A percentile compares a stretch with the other conserved stretches of the same genome.
Evolutionary conservation across 2,329 filamentous ascomycete species (phyloP).

Genomic region (Fusarium pseudocircinatum): DNA sequence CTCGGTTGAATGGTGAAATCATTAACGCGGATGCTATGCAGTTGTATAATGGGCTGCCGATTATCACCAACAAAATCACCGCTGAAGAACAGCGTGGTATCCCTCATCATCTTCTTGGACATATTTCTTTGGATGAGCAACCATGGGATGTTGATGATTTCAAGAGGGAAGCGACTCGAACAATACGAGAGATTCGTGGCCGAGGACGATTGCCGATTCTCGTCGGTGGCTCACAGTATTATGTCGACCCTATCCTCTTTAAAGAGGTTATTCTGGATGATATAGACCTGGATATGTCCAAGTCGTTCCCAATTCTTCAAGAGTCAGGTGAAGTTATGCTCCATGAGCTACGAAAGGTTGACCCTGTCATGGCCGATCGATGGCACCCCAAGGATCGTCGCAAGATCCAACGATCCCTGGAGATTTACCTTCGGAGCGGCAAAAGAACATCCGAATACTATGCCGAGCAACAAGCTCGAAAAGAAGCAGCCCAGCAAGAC

Average conservation of each 20-base stretch:
- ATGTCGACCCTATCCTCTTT: slow-evolving; percentile 89
- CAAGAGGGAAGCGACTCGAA: slow-evolving; percentile 71
- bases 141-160: slow-evolving; percentile 88
- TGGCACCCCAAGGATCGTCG: slow-evolving; percentile 96
- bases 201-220: slow-evolving; percentile 87
- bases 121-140: slow-evolving; percentile 77
- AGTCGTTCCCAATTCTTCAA: slow-evolving; percentile 74
- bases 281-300: slow-evolving; percentile 47
- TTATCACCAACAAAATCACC: slow-evolving; percentile 95
- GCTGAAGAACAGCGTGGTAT: slow-evolving; percentile 78
- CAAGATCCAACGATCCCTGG: slow-evolving; percentile 88
- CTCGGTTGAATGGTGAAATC: slow-evolving; percentile 86
- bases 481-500: slow-evolving; percentile 42
- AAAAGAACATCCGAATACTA: slow-evolving; percentile 87
- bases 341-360: slow-evolving; percentile 77
- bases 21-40: slow-evolving; percentile 99
- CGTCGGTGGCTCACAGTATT: slow-evolving; percentile 96
- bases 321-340: slow-evolving; percentile 77
- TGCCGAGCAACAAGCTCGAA: slow-evolving; percentile 71
- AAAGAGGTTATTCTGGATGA: slow-evolving; percentile 65
- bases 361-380: slow-evolving; percentile 86
- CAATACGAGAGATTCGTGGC: slow-evolving; percentile 80
- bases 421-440: slow-evolving; percentile 88
- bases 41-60: slow-evolving; percentile 88
- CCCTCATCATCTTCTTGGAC: slow-evolving; percentile 87